Percentiles rank a stretch among this genome's conserved stretches.
phyloP scores from a whole-genome alignment of 164 flowering plant genomes.

The Liriodendron chinense region DNA sequence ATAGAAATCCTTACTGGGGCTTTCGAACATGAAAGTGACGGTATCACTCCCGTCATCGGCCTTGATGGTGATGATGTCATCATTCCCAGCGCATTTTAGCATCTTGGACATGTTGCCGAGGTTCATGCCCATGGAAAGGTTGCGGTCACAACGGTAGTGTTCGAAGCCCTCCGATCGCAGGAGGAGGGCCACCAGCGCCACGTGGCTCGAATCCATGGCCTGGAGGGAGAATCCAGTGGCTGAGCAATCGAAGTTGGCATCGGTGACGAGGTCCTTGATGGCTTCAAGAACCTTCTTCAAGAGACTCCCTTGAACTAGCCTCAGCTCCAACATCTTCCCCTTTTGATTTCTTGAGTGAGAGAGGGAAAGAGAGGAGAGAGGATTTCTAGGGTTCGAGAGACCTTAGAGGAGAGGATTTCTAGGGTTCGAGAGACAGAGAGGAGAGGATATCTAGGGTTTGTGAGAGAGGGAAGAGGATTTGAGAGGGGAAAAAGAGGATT shows the following conservation, averaged over 20 bases:
- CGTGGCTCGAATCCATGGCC: slow-evolving; percentile 63
- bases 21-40: slow-evolving; percentile 56
- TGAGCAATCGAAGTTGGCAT: slow-evolving; percentile 60
- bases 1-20: slow-evolving; percentile 35
- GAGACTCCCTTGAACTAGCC: slow-evolving; percentile 47
- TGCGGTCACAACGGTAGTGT: slow-evolving; percentile 53
- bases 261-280: slow-evolving; percentile 47
- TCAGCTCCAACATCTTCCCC: slow-evolving; percentile 46
- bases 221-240: slow-evolving; percentile 54
- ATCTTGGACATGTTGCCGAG: slow-evolving; percentile 49
- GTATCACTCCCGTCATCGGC: slow-evolving; percentile 48
- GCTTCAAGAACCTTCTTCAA: slow-evolving; percentile 51
- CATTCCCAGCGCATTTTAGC: slow-evolving; percentile 45
- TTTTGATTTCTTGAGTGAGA: background rate
- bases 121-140: slow-evolving; percentile 52
- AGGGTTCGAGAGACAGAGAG: background rate
- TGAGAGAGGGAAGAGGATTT: background rate
- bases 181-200: slow-evolving; percentile 48
- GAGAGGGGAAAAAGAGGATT: no score
- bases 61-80: slow-evolving; percentile 52
- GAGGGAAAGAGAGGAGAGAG: background rate
- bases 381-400: background rate
- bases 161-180: slow-evolving; percentile 57
- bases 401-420: background rate
- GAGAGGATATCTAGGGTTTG: background rate